Base-by-base conservation (phyloP, 2,329 filamentous ascomycete species). In the Colletotrichum lentis region DNA sequence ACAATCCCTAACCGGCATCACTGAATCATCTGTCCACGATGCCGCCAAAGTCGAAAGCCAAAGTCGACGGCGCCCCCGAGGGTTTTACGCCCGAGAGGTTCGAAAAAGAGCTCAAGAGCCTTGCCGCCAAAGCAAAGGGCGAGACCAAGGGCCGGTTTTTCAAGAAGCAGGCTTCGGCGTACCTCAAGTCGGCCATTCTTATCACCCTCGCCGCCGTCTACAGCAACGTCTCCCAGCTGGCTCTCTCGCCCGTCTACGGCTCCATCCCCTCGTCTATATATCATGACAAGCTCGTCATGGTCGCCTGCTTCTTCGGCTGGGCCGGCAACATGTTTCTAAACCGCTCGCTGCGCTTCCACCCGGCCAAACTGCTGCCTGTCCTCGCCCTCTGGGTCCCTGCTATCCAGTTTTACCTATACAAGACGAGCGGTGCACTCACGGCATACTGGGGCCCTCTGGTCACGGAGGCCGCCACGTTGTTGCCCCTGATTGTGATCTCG, bases 231-330 rank as follows among this genome's bases (percentile, higher is more conserved):
- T 95, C 92, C 0, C 88, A 93, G 75, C 83, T 94, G 70, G 90
- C 87, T 46, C 83, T 98, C 41, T 92, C 93, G 22, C 96, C 96
- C 2, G 91, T 96, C 12, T 98, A 96, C 78, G 96, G 96, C 60
- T 89, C 90, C 18, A 92, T 97, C 44, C 92, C 95, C 1, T 84
- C 93, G 0, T 85, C 87, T 1, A 83, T 90, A 71, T 91, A 90
- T 77, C 95, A 97, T 77, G 80, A 84, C 59, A 86, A 86, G 75
- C 84, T 89, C 69, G 81, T 93, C 70, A 88, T 88, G 73, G 81
- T 86, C 3, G 89, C 88, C 35, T 88, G 89, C 69, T 90, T 94
- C 70, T 77, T 89, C 18, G 93, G 93, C 41, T 92, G 92, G 86
- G 85, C 91, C 10, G 84, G 85, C 31, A 92, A 91, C 75, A 76